These are phyloP conservation scores for Yamadazyma buinensis DNA, from an alignment of 1,139 yeast species.

Conservation along the genomic window DNA sequence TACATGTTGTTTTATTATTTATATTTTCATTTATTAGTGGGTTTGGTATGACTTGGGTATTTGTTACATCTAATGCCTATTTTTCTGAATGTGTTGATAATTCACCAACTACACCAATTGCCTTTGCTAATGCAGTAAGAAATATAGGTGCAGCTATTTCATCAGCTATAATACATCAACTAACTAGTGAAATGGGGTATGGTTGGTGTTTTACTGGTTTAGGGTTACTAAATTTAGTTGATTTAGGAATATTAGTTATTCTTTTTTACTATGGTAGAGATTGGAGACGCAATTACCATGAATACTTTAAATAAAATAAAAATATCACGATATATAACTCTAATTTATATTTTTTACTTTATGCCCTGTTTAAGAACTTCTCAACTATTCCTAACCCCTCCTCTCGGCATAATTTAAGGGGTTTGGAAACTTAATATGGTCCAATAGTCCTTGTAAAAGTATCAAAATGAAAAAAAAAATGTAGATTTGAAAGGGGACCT, in stretches of 20 bases:
- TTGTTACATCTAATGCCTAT: constrained; percentile 55
- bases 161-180: constrained; percentile 41
- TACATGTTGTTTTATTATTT: constrained; percentile 41
- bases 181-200: constrained; percentile 44
- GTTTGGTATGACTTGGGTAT: constrained; percentile 58
- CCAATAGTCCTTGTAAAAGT: too few relatives aligned
- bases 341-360: too few relatives aligned
- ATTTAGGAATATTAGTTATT: constrained; percentile 23
- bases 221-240: constrained; percentile 38
- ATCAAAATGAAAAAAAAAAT: too few relatives aligned
- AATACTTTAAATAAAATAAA: constrained; percentile 1
- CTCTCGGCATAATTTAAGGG: too few relatives aligned
- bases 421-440: too few relatives aligned
- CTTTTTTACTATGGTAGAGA: constrained; percentile 23
- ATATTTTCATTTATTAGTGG: constrained; percentile 46
- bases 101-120: constrained; percentile 54
- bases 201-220: constrained; percentile 62
- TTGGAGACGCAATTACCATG: constrained; percentile 19
- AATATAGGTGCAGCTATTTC: constrained; percentile 56
- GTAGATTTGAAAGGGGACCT: too few relatives aligned
- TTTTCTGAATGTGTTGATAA: constrained; percentile 50
- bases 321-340: too few relatives aligned
- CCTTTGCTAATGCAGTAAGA: constrained; percentile 53
- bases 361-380: too few relatives aligned
- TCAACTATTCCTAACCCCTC: too few relatives aligned